Conservation (phyloP, 2,329 filamentous ascomycete species). For the Cryphonectria carpinicola region DNA sequence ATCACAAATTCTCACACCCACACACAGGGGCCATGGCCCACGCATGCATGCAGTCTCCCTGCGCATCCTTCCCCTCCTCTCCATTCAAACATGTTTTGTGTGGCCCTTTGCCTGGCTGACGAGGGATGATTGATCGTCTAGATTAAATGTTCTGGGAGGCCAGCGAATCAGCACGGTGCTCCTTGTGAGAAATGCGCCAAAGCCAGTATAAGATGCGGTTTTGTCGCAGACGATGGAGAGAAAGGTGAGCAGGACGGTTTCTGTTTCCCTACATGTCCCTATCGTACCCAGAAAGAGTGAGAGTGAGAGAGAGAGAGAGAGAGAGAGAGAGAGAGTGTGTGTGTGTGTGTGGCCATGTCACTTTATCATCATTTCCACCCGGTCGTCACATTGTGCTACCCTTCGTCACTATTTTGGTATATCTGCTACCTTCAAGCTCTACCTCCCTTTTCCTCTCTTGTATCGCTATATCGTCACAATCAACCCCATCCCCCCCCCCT, state of each 20-base stretch:
- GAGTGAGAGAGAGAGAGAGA: background rate
- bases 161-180: slow-evolving; percentile 33
- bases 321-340: no score
- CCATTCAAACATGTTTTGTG: background rate
- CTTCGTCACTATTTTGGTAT: background rate
- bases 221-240: slow-evolving; percentile 30
- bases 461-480: background rate
- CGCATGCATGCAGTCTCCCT: background rate
- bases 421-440: background rate
- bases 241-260: slow-evolving; percentile 21
- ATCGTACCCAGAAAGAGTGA: background rate
- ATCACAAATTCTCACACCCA: background rate
- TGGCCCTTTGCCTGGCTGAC: slow-evolving; percentile 5
- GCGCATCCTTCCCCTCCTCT: no score
- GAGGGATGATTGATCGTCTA: slow-evolving; percentile 29
- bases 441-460: background rate
- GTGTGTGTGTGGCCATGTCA: background rate
- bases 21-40: background rate
- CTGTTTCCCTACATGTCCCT: background rate
- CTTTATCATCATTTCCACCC: background rate
- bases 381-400: background rate
- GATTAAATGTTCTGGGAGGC: slow-evolving; percentile 49
- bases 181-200: slow-evolving; percentile 45
- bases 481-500: background rate
- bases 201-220: slow-evolving; percentile 44